Evolutionary conservation across 306 rosid species (phyloP).

Genomic region (Cyclanthera cordifolia): DNA sequence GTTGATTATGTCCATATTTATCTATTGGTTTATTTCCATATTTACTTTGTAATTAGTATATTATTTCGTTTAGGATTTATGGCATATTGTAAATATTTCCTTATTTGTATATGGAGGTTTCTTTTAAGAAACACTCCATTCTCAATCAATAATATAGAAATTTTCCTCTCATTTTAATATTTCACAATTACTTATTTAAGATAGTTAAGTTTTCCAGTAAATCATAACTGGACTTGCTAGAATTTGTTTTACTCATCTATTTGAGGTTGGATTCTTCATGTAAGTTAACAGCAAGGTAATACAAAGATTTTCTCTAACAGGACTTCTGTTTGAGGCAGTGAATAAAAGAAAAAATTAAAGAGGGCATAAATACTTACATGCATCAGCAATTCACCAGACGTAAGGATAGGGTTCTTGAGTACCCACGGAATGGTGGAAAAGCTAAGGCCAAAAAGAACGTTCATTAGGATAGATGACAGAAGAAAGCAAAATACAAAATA

Average conservation of each 20-base stretch:
- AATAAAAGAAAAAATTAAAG: not conserved
- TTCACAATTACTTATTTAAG: not conserved
- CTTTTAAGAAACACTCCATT: no score
- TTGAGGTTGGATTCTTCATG: not conserved
- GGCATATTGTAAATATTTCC: no score
- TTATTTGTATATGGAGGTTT: no score
- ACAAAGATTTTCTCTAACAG: not conserved
- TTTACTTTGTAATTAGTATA: no score
- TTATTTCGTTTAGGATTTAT: no score
- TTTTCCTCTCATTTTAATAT: no score
- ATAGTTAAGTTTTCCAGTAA: not conserved
- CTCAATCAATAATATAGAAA: no score
- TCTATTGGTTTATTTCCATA: no score
- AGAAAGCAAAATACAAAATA: conserved; percentile 10
- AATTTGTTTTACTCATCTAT: no score
- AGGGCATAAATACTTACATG: conserved; percentile 44
- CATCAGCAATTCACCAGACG: conserved; percentile 62
- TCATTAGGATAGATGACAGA: conserved; percentile 15
- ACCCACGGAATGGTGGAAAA: conserved; percentile 94
- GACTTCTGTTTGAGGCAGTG: not conserved
- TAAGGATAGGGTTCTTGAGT: conserved; percentile 55
- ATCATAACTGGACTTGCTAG: not conserved
- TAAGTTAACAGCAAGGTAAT: not conserved
- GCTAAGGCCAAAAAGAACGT: conserved; percentile 36
- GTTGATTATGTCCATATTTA: no score